Base-by-base conservation (phyloP, 371 early-diverging fungal species). In the Zopfochytrium polystomum region DNA sequence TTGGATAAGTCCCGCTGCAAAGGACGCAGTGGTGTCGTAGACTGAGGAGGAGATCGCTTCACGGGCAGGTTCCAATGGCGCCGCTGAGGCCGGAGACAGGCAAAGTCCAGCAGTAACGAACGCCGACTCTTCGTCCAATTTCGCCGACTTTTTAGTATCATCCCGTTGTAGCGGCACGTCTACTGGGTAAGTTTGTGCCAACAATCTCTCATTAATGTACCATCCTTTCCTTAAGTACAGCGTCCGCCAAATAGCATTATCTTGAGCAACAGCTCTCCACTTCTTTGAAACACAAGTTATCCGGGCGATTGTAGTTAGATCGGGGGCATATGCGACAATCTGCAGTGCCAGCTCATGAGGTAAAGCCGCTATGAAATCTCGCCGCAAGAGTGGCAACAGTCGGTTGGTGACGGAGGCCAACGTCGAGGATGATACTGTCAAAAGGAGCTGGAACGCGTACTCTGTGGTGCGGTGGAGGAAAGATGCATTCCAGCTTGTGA, bases 181-280 rank as follows among this genome's bases (percentile, higher is more conserved):
- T 29, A 48, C 18, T 18, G 45, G 55, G 31, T 5, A 44, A 11
- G 0, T 51, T 51, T 22, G 15, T 52, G 1, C 42, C 6, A 7
- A 42, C 42, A 42, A 13, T 42, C 13, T 42, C 42, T 11, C 11
- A 13, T 13, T 13, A 42, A n/a, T 11, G 11, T 42, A 13, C 13
- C 11, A 42, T 42, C n/a, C n/a, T 13, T n/a, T 42, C n/a, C 52
- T 20, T 5, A 25, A 6, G 23, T 42, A 60, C 23, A 86, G 60
- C 0, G 68, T 51, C 58, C 78, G 73, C 92, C 92, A 92, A 3
- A 90, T 62, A 2, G 74, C 60, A 52, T 83, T 84, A 63, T 89
- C 90, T 3, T 74, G 68, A 20, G 81, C 72, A 31, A 83, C 57
- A 43, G 59, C 55, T 46, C 73, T 63, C 92, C 92, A 92, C 30